phyloP scores from a whole-genome alignment of 306 rosid genomes.

The Vigna unguiculata region DNA sequence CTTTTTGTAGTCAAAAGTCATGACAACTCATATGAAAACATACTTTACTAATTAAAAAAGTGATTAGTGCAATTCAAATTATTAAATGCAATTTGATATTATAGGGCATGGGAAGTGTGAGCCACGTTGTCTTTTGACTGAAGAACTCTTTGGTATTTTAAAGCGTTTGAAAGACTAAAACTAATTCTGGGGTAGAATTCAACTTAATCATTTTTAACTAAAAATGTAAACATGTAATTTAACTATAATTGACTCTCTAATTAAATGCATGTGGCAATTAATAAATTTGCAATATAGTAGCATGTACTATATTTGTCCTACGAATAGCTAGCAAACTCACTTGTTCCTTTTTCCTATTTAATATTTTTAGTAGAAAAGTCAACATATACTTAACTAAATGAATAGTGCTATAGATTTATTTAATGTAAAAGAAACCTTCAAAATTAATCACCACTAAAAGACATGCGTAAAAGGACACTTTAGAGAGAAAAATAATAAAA shows the following conservation, averaged over 20 bases:
- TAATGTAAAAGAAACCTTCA: too few species aligned
- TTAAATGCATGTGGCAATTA: not conserved
- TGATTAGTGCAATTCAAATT: not conserved
- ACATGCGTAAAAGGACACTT: too few species aligned
- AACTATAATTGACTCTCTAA: not conserved
- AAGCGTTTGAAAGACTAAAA: not conserved
- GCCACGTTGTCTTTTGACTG: slow-evolving; percentile 37
- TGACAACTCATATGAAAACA: not conserved
- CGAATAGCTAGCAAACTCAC: not conserved
- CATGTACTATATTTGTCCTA: not conserved
- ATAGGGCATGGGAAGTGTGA: not conserved
- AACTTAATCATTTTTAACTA: not conserved
- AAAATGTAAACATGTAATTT: not conserved
- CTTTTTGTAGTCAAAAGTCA: slow-evolving; percentile 38
- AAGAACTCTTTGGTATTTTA: not conserved
- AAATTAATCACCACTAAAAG: too few species aligned
- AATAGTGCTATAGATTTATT: not conserved
- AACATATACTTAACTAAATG: not conserved
- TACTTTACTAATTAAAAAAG: not conserved
- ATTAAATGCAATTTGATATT: slow-evolving; percentile 5
- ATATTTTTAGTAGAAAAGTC: not conserved
- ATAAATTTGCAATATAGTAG: not conserved
- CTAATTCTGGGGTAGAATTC: slow-evolving; percentile 10
- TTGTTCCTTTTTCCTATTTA: not conserved
- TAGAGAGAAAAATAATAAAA: too few species aligned